Conservation (phyloP, 768 basidiomycete genomes). For the Hypsizygus marmoreus region DNA sequence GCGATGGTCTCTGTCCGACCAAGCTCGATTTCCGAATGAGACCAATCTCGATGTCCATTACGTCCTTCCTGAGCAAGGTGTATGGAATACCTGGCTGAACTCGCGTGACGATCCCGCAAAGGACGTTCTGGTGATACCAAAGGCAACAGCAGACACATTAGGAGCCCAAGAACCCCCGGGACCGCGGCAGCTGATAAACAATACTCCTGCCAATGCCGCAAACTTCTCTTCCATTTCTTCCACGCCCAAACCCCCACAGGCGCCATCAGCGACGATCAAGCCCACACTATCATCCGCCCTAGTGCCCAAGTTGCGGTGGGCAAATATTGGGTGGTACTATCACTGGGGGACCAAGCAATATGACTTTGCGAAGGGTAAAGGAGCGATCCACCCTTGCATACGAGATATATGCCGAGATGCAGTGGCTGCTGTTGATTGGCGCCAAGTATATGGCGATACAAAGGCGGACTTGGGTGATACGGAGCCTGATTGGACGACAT, state of each 20-base stretch:
- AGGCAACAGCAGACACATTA: constrained; percentile 32
- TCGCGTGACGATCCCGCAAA: constrained; percentile 30
- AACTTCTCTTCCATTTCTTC: constrained; percentile 55
- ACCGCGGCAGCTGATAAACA: constrained; percentile 70
- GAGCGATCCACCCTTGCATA: constrained; percentile 59
- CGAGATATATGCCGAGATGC: constrained; percentile 60
- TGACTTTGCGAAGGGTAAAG: constrained; percentile 76
- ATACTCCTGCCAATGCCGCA: constrained; percentile 62
- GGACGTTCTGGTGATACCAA: constrained; percentile 46
- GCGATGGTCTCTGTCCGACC: constrained; percentile 70
- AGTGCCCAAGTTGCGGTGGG: constrained; percentile 85
- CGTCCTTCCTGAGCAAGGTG: constrained; percentile 64
- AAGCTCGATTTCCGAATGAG: constrained; percentile 79
- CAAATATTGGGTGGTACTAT: constrained; percentile 94
- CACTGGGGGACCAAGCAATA: constrained; percentile 98
- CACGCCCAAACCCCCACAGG: constrained; percentile 59
- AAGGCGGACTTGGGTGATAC: constrained; percentile 52
- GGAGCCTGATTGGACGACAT: constrained; percentile 67
- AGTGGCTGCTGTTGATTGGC: constrained; percentile 72
- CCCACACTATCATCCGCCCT: constrained; percentile 56
- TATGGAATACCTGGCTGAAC: constrained; percentile 69
- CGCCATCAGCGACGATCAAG: constrained; percentile 63
- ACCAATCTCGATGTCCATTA: constrained; percentile 93
- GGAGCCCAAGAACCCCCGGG: constrained; percentile 37
- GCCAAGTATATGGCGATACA: constrained; percentile 50